Conservation (phyloP, 768 basidiomycete species). For the Vararia minispora region DNA sequence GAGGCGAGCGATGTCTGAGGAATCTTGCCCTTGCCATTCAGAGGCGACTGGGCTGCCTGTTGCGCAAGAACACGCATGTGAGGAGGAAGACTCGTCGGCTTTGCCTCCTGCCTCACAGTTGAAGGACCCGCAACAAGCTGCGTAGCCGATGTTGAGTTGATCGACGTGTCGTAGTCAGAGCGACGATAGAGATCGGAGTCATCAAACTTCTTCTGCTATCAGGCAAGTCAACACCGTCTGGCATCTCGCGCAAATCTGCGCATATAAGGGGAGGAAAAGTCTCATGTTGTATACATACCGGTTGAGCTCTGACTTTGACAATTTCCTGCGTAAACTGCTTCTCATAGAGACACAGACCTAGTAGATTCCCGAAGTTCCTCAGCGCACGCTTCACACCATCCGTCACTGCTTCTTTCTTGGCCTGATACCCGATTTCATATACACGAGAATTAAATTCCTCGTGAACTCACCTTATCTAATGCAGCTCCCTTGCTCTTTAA, state of each 20-base stretch:
- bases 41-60: conserved; percentile 9
- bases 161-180: conserved; percentile 49
- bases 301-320: conserved; percentile 74
- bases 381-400: conserved; percentile 89
- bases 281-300: conserved; percentile 38
- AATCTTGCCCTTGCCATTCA: conserved; percentile 9
- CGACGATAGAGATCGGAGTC: conserved; percentile 55
- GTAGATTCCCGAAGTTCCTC: conserved; percentile 84
- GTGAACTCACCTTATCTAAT: conserved; percentile 71
- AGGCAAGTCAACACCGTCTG: not conserved
- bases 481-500: conserved; percentile 74
- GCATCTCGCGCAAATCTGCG: conserved; percentile 5
- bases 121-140: not conserved
- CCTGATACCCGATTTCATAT: conserved; percentile 35
- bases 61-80: conserved; percentile 25
- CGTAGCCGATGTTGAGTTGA: conserved; percentile 3
- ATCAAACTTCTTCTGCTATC: conserved; percentile 52
- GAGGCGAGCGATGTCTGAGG: conserved; percentile 2
- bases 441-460: not conserved
- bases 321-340: conserved; percentile 80
- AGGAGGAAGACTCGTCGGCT: conserved; percentile 25
- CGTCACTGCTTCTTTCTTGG: conserved; percentile 97
- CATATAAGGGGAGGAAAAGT: not conserved
- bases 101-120: not conserved
- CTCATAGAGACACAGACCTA: conserved; percentile 98